These are phyloP conservation scores for Melocanna baccifera DNA, from an alignment of 176 grass and related monocot species.

Conservation along the genomic window DNA sequence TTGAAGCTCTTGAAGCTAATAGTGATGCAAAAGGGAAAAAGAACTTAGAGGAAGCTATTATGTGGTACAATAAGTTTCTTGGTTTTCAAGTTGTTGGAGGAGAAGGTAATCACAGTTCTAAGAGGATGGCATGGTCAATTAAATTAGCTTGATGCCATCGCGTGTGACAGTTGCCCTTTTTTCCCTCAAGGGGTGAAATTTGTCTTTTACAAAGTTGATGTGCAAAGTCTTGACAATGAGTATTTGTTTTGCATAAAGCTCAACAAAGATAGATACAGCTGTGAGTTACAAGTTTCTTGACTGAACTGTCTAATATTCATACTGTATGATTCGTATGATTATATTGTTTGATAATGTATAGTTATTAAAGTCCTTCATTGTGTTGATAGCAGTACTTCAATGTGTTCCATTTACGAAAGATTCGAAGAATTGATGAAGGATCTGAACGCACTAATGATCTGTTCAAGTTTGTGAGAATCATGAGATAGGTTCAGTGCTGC, in stretches of 20 bases:
- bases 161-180: conserved; percentile 9
- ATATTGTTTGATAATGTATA: conserved; percentile 5
- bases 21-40: conserved; percentile 31
- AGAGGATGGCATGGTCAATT: neutral
- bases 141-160: neutral
- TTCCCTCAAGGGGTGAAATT: conserved; percentile 67
- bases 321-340: no score
- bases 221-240: conserved; percentile 51
- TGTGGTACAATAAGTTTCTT: conserved; percentile 79
- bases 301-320: neutral
- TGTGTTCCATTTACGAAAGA: no score
- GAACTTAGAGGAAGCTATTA: conserved; percentile 48
- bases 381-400: no score
- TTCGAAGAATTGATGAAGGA: no score
- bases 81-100: conserved; percentile 70
- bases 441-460: no score
- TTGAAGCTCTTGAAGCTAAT: conserved; percentile 67
- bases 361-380: no score
- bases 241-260: conserved; percentile 72
- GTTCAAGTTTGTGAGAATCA: conserved; percentile 74
- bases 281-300: conserved; percentile 48
- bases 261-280: conserved; percentile 56
- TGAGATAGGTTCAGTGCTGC: conserved; percentile 78
- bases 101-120: conserved; percentile 54
- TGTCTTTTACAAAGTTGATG: conserved; percentile 71